Conservation (phyloP, 176 grass and related monocot species). For the Oryza rufipogon region DNA sequence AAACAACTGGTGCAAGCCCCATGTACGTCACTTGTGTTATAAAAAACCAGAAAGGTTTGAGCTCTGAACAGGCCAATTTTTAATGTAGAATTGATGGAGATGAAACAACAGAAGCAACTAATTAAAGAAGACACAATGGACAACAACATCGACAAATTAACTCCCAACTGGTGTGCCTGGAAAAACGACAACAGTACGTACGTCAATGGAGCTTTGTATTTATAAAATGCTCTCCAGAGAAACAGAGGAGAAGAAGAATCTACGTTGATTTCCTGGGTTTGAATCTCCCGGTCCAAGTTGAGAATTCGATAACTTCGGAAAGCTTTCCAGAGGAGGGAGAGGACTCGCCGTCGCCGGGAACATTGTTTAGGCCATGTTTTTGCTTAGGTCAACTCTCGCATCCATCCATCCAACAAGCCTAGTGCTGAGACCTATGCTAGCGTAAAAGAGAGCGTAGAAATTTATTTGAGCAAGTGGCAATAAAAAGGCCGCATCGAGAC, state of each 20-base stretch:
- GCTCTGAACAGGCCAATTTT: background rate
- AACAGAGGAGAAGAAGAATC: background rate
- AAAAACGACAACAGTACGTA: conserved; percentile 11
- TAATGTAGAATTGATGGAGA: background rate
- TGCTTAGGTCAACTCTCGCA: conserved; percentile 35
- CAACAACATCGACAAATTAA: conserved; percentile 4
- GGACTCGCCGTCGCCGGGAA: background rate
- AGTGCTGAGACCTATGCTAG: conserved; percentile 22
- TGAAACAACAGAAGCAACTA: background rate
- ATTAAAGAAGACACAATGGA: background rate
- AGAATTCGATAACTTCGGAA: conserved; percentile 39
- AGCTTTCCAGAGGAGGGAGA: background rate
- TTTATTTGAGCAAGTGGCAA: conserved; percentile 36
- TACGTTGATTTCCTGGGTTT: conserved; percentile 27
- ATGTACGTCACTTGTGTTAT: background rate
- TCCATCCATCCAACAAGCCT: background rate
- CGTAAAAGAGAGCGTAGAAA: background rate
- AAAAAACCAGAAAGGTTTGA: background rate
- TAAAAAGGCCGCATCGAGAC: conserved; percentile 35
- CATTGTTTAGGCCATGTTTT: conserved; percentile 34
- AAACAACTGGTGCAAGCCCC: background rate
- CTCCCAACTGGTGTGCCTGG: background rate
- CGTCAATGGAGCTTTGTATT: background rate
- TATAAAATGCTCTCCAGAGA: background rate
- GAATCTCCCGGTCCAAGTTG: conserved; percentile 41